A percentile compares a stretch with the other conserved stretches of the same genome.
Conservation (phyloP, 2,329 filamentous ascomycete species). For the Blastomyces silverae region DNA sequence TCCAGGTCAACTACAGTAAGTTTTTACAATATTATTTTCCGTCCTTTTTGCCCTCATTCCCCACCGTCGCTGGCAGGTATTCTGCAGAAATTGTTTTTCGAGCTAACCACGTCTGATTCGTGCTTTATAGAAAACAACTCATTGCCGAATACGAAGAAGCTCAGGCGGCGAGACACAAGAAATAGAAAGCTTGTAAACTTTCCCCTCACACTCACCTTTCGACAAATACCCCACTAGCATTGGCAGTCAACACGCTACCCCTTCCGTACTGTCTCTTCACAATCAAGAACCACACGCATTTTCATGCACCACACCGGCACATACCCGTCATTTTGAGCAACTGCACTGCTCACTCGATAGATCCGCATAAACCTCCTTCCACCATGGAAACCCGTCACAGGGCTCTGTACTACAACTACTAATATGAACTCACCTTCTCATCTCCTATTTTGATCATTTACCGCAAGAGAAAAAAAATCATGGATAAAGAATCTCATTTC, state of each 20-base stretch:
- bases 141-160: conserved; percentile 62
- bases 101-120: conserved; percentile 10
- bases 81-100: neutral
- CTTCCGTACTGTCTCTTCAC: neutral
- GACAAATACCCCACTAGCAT: neutral
- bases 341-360: neutral
- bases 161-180: conserved; percentile 58
- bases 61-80: neutral
- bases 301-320: neutral
- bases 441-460: conserved; percentile 22
- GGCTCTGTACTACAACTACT: neutral
- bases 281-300: neutral
- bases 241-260: neutral
- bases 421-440: conserved; percentile 22
- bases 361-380: neutral
- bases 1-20: conserved; percentile 80
- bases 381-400: neutral
- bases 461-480: conserved; percentile 6
- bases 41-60: neutral
- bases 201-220: neutral
- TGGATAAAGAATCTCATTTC: conserved; percentile 15
- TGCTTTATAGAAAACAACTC: conserved; percentile 51
- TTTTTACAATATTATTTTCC: conserved; percentile 25
- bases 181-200: conserved; percentile 34
- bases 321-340: neutral